These are phyloP conservation scores for Stylonectria norvegica DNA, from an alignment of 2,329 filamentous ascomycete species.

Conservation along the genomic window DNA sequence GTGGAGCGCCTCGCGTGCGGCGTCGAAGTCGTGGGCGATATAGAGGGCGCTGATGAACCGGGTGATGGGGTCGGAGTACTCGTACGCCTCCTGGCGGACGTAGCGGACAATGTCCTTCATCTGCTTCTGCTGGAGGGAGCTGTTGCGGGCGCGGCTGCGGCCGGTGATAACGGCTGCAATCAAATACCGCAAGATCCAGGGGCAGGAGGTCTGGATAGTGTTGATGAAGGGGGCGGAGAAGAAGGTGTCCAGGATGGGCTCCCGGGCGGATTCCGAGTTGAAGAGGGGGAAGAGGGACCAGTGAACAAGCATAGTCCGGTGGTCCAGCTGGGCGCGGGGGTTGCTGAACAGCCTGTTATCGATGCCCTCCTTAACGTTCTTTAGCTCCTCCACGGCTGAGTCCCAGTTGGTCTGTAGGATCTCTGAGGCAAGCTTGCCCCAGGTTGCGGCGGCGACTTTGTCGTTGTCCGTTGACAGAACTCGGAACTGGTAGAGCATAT, in stretches of 20 bases:
- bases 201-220: slow-evolving; percentile 96
- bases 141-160: slow-evolving; percentile 76
- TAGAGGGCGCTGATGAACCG: slow-evolving; percentile 96
- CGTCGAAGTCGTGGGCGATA: slow-evolving; percentile 84
- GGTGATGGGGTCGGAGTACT: slow-evolving; percentile 94
- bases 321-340: slow-evolving; percentile 89
- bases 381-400: slow-evolving; percentile 81
- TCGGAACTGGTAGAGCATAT: slow-evolving; percentile 95
- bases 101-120: slow-evolving; percentile 96
- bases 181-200: slow-evolving; percentile 94
- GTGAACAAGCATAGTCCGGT: slow-evolving; percentile 96
- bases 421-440: slow-evolving; percentile 96
- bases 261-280: slow-evolving; percentile 90
- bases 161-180: slow-evolving; percentile 93
- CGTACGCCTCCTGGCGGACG: slow-evolving; percentile 94
- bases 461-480: slow-evolving; percentile 98
- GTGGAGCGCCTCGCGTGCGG: slow-evolving; percentile 81
- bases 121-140: slow-evolving; percentile 90
- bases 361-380: slow-evolving; percentile 87
- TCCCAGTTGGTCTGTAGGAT: slow-evolving; percentile 97
- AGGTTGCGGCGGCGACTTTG: slow-evolving; percentile 91
- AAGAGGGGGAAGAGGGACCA: slow-evolving; percentile 99
- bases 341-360: slow-evolving; percentile 96
- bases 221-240: slow-evolving; percentile 98
- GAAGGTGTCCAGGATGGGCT: slow-evolving; percentile 90